phyloP scores from a whole-genome alignment of 306 rosid genomes.

The Geum urbanum region DNA sequence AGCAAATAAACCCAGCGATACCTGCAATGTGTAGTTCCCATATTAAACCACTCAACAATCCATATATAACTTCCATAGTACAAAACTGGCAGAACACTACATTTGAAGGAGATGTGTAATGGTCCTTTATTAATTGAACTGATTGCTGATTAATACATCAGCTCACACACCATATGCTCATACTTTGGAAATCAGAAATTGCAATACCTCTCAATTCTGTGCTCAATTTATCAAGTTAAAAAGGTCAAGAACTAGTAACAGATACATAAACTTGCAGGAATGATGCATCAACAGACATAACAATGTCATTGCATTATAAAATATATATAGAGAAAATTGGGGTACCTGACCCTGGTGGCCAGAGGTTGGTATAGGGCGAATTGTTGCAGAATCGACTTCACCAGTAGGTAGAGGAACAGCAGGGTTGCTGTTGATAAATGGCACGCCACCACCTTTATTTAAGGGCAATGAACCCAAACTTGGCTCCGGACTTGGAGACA shows the following conservation, averaged over 20 bases:
- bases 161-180: neutral
- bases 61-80: neutral
- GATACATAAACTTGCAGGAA: neutral
- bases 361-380: conserved; percentile 69
- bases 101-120: neutral
- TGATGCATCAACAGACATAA: neutral
- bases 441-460: conserved; percentile 52
- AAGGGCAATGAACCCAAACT: conserved; percentile 47
- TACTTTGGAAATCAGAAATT: neutral
- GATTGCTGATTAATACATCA: neutral
- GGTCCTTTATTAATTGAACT: neutral
- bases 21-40: conserved; percentile 70
- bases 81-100: neutral
- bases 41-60: conserved; percentile 21
- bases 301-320: neutral
- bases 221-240: neutral
- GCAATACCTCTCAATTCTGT: neutral
- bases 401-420: conserved; percentile 97
- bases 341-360: conserved; percentile 50
- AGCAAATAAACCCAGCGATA: conserved; percentile 49
- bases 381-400: conserved; percentile 94
- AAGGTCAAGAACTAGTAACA: neutral
- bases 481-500: conserved; percentile 44
- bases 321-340: neutral
- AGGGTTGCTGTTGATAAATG: conserved; percentile 92